Percentiles rank a stretch among this genome's conserved stretches.
Evolutionary conservation across 2,329 filamentous ascomycete species (phyloP).

Genomic region (Coniochaeta sp.): DNA sequence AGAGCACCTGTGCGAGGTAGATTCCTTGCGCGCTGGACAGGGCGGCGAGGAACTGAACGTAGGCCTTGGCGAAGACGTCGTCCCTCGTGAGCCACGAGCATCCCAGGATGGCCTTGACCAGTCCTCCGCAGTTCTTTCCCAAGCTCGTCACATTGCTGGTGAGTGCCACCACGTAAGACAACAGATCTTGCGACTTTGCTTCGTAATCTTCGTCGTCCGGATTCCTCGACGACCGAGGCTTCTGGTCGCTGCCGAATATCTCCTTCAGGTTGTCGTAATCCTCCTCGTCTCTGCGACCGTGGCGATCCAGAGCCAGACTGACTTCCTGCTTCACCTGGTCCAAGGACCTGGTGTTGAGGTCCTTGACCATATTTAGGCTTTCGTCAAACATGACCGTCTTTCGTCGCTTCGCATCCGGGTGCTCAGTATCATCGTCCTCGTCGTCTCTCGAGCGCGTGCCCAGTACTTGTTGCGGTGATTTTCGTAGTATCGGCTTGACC

Average conservation of each 20-base stretch:
- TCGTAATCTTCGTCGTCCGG: constrained; percentile 39
- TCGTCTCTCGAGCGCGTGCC: background rate
- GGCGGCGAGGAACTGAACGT: constrained; percentile 60
- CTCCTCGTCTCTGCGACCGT: constrained; percentile 49
- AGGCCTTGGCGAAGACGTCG: constrained; percentile 58
- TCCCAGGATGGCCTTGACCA: constrained; percentile 52
- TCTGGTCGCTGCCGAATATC: constrained; percentile 45
- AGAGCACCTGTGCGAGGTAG: constrained; percentile 67
- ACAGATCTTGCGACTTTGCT: constrained; percentile 45
- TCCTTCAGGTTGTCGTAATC: constrained; percentile 57
- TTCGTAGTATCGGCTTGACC: constrained; percentile 2
- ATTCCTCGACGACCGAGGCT: constrained; percentile 19
- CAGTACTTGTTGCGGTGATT: background rate
- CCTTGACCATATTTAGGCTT: constrained; percentile 48
- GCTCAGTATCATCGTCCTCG: background rate
- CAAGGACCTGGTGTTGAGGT: constrained; percentile 44
- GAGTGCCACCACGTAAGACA: constrained; percentile 56
- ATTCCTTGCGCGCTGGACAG: constrained; percentile 77
- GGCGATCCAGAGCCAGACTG: constrained; percentile 47
- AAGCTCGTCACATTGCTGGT: constrained; percentile 55
- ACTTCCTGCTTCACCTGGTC: constrained; percentile 51
- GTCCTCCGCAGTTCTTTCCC: constrained; percentile 49
- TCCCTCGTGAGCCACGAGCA: constrained; percentile 61
- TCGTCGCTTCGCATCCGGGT: constrained; percentile 35
- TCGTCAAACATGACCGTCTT: constrained; percentile 52